Percentiles rank a stretch among this genome's conserved stretches.
These are phyloP conservation scores for Leptographium lundbergii DNA, from an alignment of 2,329 filamentous ascomycete species.

Conservation along the genomic window DNA sequence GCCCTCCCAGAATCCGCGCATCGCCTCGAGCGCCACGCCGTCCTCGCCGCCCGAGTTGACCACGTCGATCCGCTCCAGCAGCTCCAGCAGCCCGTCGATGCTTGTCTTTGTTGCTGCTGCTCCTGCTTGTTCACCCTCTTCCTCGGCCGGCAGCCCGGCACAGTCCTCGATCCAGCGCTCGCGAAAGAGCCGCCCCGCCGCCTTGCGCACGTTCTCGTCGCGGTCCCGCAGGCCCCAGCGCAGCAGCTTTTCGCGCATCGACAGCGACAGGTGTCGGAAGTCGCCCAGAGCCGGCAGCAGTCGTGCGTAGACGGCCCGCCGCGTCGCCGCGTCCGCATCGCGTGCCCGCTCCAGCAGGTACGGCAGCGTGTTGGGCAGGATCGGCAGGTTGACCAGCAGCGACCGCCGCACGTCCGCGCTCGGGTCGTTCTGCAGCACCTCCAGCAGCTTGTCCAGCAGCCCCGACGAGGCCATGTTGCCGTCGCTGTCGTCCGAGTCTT, in stretches of 20 bases:
- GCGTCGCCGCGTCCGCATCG: slow-evolving; percentile 74
- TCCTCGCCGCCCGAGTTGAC: slow-evolving; percentile 81
- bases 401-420: slow-evolving; percentile 86
- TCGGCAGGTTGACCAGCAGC: slow-evolving; percentile 79
- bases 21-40: slow-evolving; percentile 83
- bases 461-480: slow-evolving; percentile 53
- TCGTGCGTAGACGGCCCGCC: slow-evolving; percentile 75
- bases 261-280: slow-evolving; percentile 84
- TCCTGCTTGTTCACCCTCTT: slow-evolving; percentile 40
- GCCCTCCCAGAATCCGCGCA: slow-evolving; percentile 93
- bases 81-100: slow-evolving; percentile 73
- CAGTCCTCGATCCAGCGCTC: slow-evolving; percentile 98
- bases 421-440: slow-evolving; percentile 85
- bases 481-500: slow-evolving; percentile 52
- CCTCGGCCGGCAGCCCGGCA: slow-evolving; percentile 41
- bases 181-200: slow-evolving; percentile 76
- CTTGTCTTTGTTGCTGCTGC: slow-evolving; percentile 37
- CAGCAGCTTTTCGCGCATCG: slow-evolving; percentile 88
- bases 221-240: slow-evolving; percentile 90
- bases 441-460: slow-evolving; percentile 69
- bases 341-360: slow-evolving; percentile 83
- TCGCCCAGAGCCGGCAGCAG: slow-evolving; percentile 82
- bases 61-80: slow-evolving; percentile 88
- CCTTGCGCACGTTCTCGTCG: slow-evolving; percentile 88
- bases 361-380: slow-evolving; percentile 68